Base-by-base conservation (phyloP, 805 yeast species). In the Babjeviella inositovora region DNA sequence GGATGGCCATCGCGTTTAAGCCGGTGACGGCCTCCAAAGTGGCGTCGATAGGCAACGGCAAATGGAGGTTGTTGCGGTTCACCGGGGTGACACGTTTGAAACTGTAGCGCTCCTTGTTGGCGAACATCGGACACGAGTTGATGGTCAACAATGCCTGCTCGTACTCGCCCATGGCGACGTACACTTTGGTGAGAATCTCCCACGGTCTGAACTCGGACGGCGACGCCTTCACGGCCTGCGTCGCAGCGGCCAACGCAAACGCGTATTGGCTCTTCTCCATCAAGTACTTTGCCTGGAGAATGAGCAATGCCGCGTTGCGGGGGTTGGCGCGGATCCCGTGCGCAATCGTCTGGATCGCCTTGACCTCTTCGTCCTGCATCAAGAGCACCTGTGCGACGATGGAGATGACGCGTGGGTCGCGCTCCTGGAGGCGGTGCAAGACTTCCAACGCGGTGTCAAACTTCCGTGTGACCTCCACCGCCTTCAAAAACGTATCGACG, bases 51-150 rank as follows among this genome's bases (percentile, higher is more conserved):
- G 93, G 90, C 19, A 74, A 53, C 0, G 93, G 92, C 19, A 79
- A 53, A 45, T 79, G 92, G 33, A 79, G 46, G 27, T 60, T 63
- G 4, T 65, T 68, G 11, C 54, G 40, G 13, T 48, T 45, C 11
- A 70, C 61, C 14, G 67, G 62, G 7, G 65, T 64, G 4, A 72
- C 59, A 36, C 90, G 53, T 39, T 62, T 67, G 34, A 75, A 55
- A 12, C 59, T 53, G 40, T 56, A 76, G 31, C 64, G 64, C 34
- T 77, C 90, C 38, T 69, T 72, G 37, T 70, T 68, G 7, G 76
- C 65, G 25, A 71, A 71, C 82, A 79, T 75, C 13, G 92, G 92
- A 38, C 85, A 75, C 9, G 87, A 70, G 37, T 79, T 79, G 32
- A 79, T 53, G 2, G 84, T 66, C 27, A 76, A 47, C 25, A 79